phyloP scores from a whole-genome alignment of 371 early-diverging fungal genomes.

The Mucor sp. region DNA sequence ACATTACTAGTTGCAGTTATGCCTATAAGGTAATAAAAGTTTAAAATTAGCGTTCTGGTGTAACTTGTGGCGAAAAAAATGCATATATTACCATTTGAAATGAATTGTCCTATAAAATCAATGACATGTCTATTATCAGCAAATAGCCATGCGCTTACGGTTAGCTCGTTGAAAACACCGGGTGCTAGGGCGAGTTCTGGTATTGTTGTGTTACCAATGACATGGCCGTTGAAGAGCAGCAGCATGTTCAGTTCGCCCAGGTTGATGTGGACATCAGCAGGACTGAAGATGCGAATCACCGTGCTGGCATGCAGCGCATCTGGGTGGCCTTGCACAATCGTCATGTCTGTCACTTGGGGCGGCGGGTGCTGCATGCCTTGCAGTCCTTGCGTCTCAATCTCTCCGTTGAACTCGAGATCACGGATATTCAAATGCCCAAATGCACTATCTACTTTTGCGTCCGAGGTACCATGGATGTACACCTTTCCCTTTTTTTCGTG shows the following conservation, averaged over 20 bases:
- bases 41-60: neutral
- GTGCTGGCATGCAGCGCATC: slow-evolving; percentile 33
- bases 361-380: slow-evolving; percentile 44
- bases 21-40: slow-evolving; percentile 4
- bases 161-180: slow-evolving; percentile 22
- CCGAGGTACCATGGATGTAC: slow-evolving; percentile 42
- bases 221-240: slow-evolving; percentile 26
- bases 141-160: slow-evolving; percentile 24
- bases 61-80: neutral
- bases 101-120: slow-evolving; percentile 41
- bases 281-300: slow-evolving; percentile 33
- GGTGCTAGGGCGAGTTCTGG: slow-evolving; percentile 28
- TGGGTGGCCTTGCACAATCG: slow-evolving; percentile 29
- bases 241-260: slow-evolving; percentile 36
- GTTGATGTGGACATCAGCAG: slow-evolving; percentile 42
- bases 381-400: slow-evolving; percentile 39
- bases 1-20: slow-evolving; percentile 15
- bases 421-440: slow-evolving; percentile 42
- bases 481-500: slow-evolving; percentile 25
- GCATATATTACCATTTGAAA: slow-evolving; percentile 33
- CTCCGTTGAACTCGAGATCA: slow-evolving; percentile 44
- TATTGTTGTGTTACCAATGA: slow-evolving; percentile 42
- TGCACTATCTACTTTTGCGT: slow-evolving; percentile 40
- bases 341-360: slow-evolving; percentile 35
- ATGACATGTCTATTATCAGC: slow-evolving; percentile 19